Evolutionary conservation across 2,329 filamentous ascomycete species (phyloP), one percentile per base, ranked within the genome.

Genomic region (Xylaria digitata): DNA sequence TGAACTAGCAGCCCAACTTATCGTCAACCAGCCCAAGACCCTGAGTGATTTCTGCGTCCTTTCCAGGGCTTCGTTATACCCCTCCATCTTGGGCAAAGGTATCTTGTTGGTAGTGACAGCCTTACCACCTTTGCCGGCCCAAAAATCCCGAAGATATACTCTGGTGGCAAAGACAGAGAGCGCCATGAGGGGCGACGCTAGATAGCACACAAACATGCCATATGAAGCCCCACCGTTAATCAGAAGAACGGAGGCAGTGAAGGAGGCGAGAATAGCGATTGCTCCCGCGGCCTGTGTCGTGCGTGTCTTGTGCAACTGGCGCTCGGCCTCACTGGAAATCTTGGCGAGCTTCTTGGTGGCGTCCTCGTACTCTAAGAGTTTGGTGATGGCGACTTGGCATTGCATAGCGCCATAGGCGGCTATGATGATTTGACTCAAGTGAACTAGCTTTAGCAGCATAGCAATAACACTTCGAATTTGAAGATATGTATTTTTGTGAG

Each of bases 341-440:
- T 82, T 78, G 8, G 83, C 82, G 17, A 80, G 77, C 69, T 81
- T 82, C 71, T 84, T 76, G 49, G 76, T 75, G 30, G 78, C 78
- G n/a, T 79, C 75, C 71, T 85, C 82, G 71, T 84, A 84, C 57
- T 78, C 78, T 37, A 75, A 77, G 4, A 84, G 78, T 63, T 82
- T 82, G 43, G 72, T 77, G 70, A 84, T 81, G 50, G 82, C 78
- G 52, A 78, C 72, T 66, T 78, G 81, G 59, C 81, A 81, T 17
- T 82, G 76, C 61, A 78, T 78, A 49, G 77, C 79, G 69, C 81
- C 82, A 71, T 82, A 84, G 52, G 70, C 75, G n/a, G 77, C 74
- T 37, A 83, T 78, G 17, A 75, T 70, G 17, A 79, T 74, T 70
- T 83, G 82, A 34, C 72, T 71, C n/a, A 78, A 53, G 70, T 82